Base-by-base conservation (phyloP, 1,284 basidiomycete genomes). In the Austroboletus novae-zelandiae region DNA sequence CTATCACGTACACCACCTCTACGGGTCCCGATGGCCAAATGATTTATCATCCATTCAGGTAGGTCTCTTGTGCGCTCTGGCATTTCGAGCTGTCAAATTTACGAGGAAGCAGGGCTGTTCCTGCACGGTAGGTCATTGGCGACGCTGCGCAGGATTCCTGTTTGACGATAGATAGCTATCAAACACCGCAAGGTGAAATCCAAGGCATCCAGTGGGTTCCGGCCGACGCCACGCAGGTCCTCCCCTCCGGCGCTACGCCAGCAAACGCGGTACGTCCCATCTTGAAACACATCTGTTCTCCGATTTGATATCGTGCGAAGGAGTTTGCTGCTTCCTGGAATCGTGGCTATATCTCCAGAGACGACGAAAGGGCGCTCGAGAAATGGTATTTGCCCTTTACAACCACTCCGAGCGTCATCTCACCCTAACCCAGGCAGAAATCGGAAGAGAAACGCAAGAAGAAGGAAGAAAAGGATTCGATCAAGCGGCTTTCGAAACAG, bases 181-280 rank as follows among this genome's bases (percentile, higher is more conserved):
- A 83, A 60, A 88, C 85, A 1, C 70, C 81, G 13, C 76, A 75
- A 56, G 87, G 87, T 15, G 58, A 84, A 31, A 78, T 89, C 32
- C 77, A 66, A 50, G 86, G 86, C 23, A 86, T 88, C 50, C 86
- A 89, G 61, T 89, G 86, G 88, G 74, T 87, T 20, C 84, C 86
- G 20, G 79, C 77, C 13, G 86, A 88, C 58, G 75, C 83, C 4
- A 84, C 83, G 0, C 72, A 76, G 43, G 74, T 81, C 37, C 56
- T 83, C 32, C 86, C 85, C 36, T 43, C 66, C 18, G 82, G 80
- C 8, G 83, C 81, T 31, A 76, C 74, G 43, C 83, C 81, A 10
- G 84, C 84, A 9, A 76, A 69, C 58, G 62, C 73, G 47, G 84
- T 84, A 50, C 62, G 75, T 65, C 4, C 9, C 43, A 29, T 35